phyloP scores from a whole-genome alignment of 306 rosid species.

The Gleditsia sinensis region DNA sequence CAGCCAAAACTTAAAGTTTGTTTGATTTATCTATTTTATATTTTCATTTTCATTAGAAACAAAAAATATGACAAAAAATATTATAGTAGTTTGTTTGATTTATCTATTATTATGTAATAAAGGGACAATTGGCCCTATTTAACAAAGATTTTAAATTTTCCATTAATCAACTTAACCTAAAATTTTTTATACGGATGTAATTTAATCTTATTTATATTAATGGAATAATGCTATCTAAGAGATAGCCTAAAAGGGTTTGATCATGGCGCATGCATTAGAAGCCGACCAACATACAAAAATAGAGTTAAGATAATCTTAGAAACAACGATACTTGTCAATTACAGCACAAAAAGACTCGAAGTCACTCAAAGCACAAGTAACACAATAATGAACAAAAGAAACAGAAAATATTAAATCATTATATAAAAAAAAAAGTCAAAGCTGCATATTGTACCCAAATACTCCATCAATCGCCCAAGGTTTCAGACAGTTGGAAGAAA shows the following conservation, averaged over 20 bases:
- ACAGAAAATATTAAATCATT: neutral
- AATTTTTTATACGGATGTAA: no score
- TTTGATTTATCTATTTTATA: no score
- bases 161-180: no score
- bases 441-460: neutral
- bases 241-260: constrained; percentile 46
- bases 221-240: constrained; percentile 3
- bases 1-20: no score
- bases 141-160: no score
- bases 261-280: constrained; percentile 49
- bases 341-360: constrained; percentile 18
- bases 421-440: neutral
- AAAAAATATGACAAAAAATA: no score
- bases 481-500: neutral
- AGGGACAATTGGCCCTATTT: no score
- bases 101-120: no score
- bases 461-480: neutral
- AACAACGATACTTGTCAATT: constrained; percentile 29
- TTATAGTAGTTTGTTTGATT: no score
- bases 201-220: neutral
- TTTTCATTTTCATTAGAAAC: no score
- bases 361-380: constrained; percentile 45
- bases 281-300: constrained; percentile 33
- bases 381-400: constrained; percentile 19
- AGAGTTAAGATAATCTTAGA: constrained; percentile 21